phyloP scores from a whole-genome alignment of 176 grass and related monocot species.

The Thinopyrum elongatum region DNA sequence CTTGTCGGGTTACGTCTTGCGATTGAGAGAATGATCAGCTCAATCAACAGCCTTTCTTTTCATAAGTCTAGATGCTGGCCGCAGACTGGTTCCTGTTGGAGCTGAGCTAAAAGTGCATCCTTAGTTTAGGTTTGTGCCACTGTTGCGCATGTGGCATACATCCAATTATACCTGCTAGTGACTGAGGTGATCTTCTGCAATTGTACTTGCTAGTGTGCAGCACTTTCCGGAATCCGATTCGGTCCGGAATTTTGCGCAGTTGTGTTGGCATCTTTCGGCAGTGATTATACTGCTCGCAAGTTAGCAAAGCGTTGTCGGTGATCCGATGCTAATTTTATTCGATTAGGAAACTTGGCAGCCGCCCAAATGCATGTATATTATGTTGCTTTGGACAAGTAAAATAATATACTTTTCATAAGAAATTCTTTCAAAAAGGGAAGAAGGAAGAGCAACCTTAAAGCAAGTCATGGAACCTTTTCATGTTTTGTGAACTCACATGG shows the following conservation, averaged over 20 bases:
- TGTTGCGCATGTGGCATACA: not conserved
- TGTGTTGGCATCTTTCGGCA: not conserved
- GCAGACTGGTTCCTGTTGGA: not conserved
- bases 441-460: not conserved
- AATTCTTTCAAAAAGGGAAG: not conserved
- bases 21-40: not conserved
- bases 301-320: not conserved
- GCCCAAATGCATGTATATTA: not conserved
- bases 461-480: not conserved
- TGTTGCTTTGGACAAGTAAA: not conserved
- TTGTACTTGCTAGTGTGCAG: not conserved
- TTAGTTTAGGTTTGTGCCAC: not conserved
- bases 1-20: not conserved
- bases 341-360: not conserved
- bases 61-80: not conserved
- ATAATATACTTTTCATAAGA: not conserved
- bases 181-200: not conserved
- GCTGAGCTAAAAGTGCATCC: not conserved
- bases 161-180: not conserved
- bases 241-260: not conserved
- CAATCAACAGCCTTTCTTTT: not conserved
- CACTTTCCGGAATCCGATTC: not conserved
- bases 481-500: not conserved
- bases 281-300: not conserved
- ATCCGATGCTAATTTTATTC: constrained; percentile 5